A percentile compares a stretch with the other conserved stretches of the same genome.
Evolutionary conservation across 441 rosid genomes (phyloP).

Genomic region (Daphne laureola): DNA sequence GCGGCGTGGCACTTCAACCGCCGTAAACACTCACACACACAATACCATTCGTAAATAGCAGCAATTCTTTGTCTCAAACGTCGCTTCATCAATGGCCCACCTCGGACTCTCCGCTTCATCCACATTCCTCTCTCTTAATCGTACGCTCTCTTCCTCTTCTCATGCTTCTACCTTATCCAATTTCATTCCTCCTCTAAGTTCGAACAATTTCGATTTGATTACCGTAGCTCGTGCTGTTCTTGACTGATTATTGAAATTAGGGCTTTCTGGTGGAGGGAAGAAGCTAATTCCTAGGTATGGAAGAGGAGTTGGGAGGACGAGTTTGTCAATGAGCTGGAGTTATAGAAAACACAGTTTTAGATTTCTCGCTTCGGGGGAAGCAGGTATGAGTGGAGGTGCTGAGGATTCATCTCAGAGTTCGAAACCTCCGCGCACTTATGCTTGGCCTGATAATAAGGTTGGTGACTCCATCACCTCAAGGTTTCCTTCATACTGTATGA

Average conservation of each 20-base stretch:
- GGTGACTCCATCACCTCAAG: background rate
- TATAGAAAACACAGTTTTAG: conserved; percentile 16
- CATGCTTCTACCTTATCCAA: background rate
- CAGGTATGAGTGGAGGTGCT: conserved; percentile 27
- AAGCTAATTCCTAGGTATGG: conserved; percentile 24
- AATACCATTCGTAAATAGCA: too few species aligned
- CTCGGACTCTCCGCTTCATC: conserved; percentile 26
- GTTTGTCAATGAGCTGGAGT: conserved; percentile 14
- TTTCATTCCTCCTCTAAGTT: background rate
- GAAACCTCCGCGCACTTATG: conserved; percentile 31
- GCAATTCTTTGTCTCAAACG: too few species aligned
- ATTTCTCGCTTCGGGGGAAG: conserved; percentile 26
- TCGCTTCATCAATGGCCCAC: conserved; percentile 15
- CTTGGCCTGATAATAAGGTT: conserved; percentile 70
- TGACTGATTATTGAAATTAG: conserved; percentile 17
- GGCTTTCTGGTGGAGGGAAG: conserved; percentile 32
- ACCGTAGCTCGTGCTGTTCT: background rate
- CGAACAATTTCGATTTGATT: too few species aligned
- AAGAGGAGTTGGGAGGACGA: conserved; percentile 21
- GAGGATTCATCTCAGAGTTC: conserved; percentile 30
- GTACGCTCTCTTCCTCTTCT: conserved; percentile 18
- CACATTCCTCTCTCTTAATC: conserved; percentile 27
- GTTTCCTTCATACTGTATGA: background rate
- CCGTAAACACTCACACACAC: too few species aligned
- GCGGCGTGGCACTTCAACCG: too few species aligned